Conservation (phyloP, 2,329 filamentous ascomycete genomes). For the Thyridium curvatum region DNA sequence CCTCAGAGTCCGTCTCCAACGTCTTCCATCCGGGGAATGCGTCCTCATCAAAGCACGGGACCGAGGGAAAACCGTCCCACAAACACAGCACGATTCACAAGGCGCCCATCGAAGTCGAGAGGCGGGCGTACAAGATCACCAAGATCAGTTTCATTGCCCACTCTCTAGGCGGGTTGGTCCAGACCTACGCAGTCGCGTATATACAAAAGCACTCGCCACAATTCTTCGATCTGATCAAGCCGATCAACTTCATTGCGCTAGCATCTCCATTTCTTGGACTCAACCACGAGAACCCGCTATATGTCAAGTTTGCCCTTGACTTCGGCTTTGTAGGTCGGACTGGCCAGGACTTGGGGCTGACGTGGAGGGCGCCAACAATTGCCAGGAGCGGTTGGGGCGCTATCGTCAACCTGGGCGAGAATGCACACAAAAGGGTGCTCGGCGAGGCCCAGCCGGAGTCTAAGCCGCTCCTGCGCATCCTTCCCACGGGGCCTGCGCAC, state of each 20-base stretch:
- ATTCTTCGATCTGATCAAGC: conserved; percentile 81
- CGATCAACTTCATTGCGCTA: conserved; percentile 84
- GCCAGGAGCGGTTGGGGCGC: conserved; percentile 83
- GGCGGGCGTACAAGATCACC: conserved; percentile 72
- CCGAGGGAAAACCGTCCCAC: conserved; percentile 26
- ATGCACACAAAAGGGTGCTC: conserved; percentile 51
- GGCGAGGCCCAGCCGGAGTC: conserved; percentile 66
- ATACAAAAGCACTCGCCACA: conserved; percentile 91
- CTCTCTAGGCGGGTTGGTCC: conserved; percentile 81
- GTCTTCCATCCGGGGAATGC: conserved; percentile 21
- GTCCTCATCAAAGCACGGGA: conserved; percentile 29
- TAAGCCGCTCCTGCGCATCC: conserved; percentile 80
- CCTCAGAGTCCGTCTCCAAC: conserved; percentile 34
- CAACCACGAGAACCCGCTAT: conserved; percentile 95
- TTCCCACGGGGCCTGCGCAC: conserved; percentile 88
- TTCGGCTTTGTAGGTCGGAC: conserved; percentile 95
- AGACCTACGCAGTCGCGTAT: conserved; percentile 93
- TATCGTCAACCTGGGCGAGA: conserved; percentile 74
- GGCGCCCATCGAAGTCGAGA: conserved; percentile 18
- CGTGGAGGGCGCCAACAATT: conserved; percentile 85
- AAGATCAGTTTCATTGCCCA: conserved; percentile 95
- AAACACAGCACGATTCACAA: conserved; percentile 47
- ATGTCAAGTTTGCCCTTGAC: conserved; percentile 94
- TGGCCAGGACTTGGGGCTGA: conserved; percentile 88
- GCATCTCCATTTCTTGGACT: conserved; percentile 85